A percentile compares a stretch with the other conserved stretches of the same genome.
Conservation (phyloP, 306 rosid species). For the Carpinus viminea region DNA sequence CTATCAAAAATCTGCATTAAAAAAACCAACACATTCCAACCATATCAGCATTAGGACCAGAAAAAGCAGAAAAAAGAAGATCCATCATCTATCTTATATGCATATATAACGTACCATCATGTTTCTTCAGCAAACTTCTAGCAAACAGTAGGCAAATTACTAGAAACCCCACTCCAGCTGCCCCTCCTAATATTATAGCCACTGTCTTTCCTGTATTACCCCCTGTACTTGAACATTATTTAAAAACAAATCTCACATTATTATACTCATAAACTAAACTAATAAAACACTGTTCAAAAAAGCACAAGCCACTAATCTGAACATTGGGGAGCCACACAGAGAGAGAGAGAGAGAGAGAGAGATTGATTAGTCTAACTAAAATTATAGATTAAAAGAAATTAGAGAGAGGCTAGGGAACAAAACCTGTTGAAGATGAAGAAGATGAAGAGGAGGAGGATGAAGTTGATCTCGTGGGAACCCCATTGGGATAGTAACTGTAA, state of each 20-base stretch:
- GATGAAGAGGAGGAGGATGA: conserved; percentile 40
- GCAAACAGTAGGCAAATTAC: conserved; percentile 81
- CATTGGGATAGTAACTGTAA: conserved; percentile 82
- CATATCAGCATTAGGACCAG: conserved; percentile 29
- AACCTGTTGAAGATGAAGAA: conserved; percentile 65
- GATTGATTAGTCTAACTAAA: not conserved
- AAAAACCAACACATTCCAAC: conserved; percentile 19
- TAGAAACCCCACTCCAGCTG: conserved; percentile 77
- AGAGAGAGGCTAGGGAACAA: not conserved
- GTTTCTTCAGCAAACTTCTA: conserved; percentile 75
- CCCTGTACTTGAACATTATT: conserved; percentile 51
- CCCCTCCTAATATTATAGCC: conserved; percentile 87
- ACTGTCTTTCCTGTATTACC: conserved; percentile 76
- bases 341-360: not conserved
- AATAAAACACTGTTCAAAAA: not conserved
- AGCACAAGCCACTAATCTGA: not conserved
- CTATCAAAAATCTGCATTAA: conserved; percentile 71
- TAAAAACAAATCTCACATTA: conserved; percentile 11
- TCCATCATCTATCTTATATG: too few relatives aligned
- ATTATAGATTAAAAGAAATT: not conserved
- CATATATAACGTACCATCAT: conserved; percentile 56
- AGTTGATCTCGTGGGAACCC: conserved; percentile 73
- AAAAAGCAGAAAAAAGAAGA: not conserved
- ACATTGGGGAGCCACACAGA: not conserved
- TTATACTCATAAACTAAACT: conserved; percentile 5